Evolutionary conservation across 352 stramenopile species (phyloP).

Genomic region (Aphanomyces cochlioides): DNA sequence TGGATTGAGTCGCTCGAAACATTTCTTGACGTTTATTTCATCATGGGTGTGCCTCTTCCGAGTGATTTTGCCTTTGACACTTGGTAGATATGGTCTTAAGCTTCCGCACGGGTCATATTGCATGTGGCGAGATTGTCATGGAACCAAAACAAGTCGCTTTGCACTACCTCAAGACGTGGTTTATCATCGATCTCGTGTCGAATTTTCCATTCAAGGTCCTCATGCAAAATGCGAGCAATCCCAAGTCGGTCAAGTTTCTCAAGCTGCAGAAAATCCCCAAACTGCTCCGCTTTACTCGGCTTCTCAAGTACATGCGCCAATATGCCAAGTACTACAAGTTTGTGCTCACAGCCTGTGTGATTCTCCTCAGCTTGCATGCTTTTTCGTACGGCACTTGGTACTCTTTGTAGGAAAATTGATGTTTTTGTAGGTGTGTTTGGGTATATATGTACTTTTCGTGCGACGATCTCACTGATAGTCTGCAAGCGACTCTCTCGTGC

Average conservation of each 20-base stretch:
- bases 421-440: constrained; percentile 48
- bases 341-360: constrained; percentile 56
- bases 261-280: constrained; percentile 85
- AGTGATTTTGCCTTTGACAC: background rate
- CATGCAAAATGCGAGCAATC: constrained; percentile 48
- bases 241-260: constrained; percentile 71
- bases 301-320: constrained; percentile 74
- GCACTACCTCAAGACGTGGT: constrained; percentile 76
- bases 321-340: constrained; percentile 86
- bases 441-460: constrained; percentile 37
- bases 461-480: constrained; percentile 35
- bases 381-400: constrained; percentile 40
- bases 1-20: constrained; percentile 48
- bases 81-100: constrained; percentile 72
- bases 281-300: constrained; percentile 60
- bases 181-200: constrained; percentile 76
- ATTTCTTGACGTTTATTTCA: constrained; percentile 80
- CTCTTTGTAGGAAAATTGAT: background rate
- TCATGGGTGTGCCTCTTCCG: constrained; percentile 38
- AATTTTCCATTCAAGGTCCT: constrained; percentile 79
- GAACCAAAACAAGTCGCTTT: constrained; percentile 50
- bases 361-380: constrained; percentile 63
- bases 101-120: constrained; percentile 66
- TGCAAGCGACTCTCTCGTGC: background rate
- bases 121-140: constrained; percentile 80